Evolutionary conservation across 1,284 basidiomycete genomes (phyloP).

Genomic region (Austroboletus sp.): DNA sequence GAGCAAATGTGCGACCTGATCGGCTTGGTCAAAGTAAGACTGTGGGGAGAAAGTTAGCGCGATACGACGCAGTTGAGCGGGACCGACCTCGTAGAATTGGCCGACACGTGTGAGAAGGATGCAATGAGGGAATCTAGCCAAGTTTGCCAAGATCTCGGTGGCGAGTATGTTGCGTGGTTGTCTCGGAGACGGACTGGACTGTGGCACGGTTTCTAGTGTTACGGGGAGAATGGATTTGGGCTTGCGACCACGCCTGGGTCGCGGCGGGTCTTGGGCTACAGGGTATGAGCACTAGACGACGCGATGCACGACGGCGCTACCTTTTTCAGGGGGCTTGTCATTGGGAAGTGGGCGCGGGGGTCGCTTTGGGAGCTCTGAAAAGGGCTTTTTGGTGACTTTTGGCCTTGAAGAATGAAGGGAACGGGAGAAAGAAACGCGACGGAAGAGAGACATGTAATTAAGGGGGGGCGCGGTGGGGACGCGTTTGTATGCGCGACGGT

Average conservation of each 20-base stretch:
- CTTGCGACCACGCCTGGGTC: constrained; percentile 20
- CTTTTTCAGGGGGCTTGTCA: background rate
- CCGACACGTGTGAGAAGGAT: constrained; percentile 86
- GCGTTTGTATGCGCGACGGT: constrained; percentile 28
- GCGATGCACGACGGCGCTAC: background rate
- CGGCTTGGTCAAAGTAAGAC: constrained; percentile 92
- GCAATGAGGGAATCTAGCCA: constrained; percentile 77
- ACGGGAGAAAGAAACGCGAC: constrained; percentile 15
- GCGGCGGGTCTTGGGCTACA: constrained; percentile 3
- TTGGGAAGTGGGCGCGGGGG: constrained; percentile 14
- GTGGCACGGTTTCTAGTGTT: background rate
- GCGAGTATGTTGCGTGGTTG: constrained; percentile 55
- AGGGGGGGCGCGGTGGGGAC: background rate
- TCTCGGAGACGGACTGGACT: constrained; percentile 6
- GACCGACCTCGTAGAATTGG: constrained; percentile 84
- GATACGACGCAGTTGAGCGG: background rate
- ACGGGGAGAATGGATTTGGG: constrained; percentile 1
- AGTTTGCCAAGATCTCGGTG: constrained; percentile 63
- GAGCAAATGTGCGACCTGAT: constrained; percentile 67
- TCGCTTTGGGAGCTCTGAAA: constrained; percentile 49
- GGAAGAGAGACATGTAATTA: constrained; percentile 18
- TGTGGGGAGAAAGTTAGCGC: constrained; percentile 29
- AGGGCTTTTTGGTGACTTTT: constrained; percentile 44
- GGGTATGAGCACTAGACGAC: background rate
- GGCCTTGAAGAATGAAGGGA: constrained; percentile 18